Conservation (phyloP, 169 alveolate genomes). For the Cryptosporidium viatorum region DNA sequence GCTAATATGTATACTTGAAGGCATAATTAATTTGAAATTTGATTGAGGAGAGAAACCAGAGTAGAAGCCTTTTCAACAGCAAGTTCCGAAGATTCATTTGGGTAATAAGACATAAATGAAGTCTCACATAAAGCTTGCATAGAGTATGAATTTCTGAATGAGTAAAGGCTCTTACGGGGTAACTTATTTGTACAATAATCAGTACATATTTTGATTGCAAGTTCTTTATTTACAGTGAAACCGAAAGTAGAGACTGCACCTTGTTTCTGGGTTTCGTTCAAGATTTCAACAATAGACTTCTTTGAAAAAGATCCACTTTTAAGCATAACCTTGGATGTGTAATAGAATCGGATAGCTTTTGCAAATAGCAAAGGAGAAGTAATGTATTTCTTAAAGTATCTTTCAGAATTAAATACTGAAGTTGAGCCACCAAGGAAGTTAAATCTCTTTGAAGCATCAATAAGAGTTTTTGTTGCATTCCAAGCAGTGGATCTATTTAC, state of each 20-base stretch:
- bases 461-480: slow-evolving; percentile 33
- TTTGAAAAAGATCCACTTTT: slow-evolving; percentile 56
- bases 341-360: slow-evolving; percentile 55
- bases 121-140: slow-evolving; percentile 36
- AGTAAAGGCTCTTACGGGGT: slow-evolving; percentile 2
- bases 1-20: too few species aligned
- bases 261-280: slow-evolving; percentile 38
- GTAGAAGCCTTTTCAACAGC: slow-evolving; percentile 36
- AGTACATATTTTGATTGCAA: slow-evolving; percentile 36
- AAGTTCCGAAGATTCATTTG: slow-evolving; percentile 19
- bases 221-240: slow-evolving; percentile 15
- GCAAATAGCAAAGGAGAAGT: slow-evolving; percentile 47
- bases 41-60: slow-evolving; percentile 29
- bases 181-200: slow-evolving; percentile 40
- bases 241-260: slow-evolving; percentile 65
- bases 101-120: slow-evolving; percentile 19
- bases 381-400: slow-evolving; percentile 38
- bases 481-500: slow-evolving; percentile 45
- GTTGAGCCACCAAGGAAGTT: slow-evolving; percentile 70
- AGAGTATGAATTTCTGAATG: slow-evolving; percentile 37
- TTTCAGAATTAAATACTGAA: slow-evolving; percentile 54
- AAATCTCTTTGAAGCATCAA: slow-evolving; percentile 34
- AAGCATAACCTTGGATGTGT: slow-evolving; percentile 32
- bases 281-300: slow-evolving; percentile 24
- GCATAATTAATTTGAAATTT: slow-evolving; percentile 9